Evolutionary conservation across 2,329 filamentous ascomycete genomes (phyloP).

Genomic region (Talaromyces sp.): DNA sequence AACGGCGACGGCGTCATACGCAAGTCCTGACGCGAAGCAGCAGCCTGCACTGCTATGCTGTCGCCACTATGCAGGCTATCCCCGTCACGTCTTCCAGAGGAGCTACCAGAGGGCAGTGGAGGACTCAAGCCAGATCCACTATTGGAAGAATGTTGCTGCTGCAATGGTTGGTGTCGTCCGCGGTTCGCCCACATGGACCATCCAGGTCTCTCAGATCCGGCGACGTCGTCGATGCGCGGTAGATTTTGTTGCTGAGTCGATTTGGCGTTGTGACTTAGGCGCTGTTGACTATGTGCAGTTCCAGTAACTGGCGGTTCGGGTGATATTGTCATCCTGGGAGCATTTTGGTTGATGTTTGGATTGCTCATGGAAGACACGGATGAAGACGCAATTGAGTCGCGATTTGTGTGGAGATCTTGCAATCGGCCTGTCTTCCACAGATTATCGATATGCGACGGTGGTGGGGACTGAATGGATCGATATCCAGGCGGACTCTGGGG

Average conservation of each 20-base stretch:
- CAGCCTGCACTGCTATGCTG: slow-evolving; percentile 19
- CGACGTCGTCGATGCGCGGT: neutral
- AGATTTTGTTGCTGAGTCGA: neutral
- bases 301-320: neutral
- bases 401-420: neutral
- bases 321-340: neutral
- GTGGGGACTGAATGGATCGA: neutral
- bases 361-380: slow-evolving; percentile 12
- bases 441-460: neutral
- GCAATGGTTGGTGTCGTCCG: neutral
- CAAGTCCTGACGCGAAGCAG: slow-evolving; percentile 15
- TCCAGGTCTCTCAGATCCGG: neutral
- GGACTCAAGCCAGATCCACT: neutral
- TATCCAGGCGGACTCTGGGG: slow-evolving; percentile 4
- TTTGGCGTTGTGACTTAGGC: neutral
- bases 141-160: neutral
- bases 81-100: slow-evolving; percentile 11
- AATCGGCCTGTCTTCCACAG: slow-evolving; percentile 1
- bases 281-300: neutral
- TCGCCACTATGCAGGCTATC: slow-evolving; percentile 18
- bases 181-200: slow-evolving; percentile 11
- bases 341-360: neutral
- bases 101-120: neutral
- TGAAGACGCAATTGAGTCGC: slow-evolving; percentile 6
- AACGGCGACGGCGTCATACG: slow-evolving; percentile 12